These are phyloP conservation scores for Athelia sp. DNA, from an alignment of 1,284 basidiomycete genomes.

Conservation along the genomic window DNA sequence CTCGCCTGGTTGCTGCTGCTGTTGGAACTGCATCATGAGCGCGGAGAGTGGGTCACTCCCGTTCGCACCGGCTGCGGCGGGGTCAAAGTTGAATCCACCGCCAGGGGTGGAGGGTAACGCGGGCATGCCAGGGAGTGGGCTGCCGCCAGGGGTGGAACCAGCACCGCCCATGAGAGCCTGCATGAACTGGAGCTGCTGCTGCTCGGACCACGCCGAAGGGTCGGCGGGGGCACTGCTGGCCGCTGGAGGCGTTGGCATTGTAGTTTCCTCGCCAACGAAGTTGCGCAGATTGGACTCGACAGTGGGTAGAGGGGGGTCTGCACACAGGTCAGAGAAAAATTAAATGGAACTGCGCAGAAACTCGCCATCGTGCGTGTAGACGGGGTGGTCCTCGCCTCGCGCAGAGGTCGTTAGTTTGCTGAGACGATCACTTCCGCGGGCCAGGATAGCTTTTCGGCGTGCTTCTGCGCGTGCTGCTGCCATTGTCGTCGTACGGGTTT, in stretches of 20 bases:
- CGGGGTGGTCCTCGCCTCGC: constrained; percentile 62
- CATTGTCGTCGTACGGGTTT: background rate
- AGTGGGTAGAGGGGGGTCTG: constrained; percentile 40
- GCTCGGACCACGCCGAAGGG: constrained; percentile 55
- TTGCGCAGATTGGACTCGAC: constrained; percentile 30
- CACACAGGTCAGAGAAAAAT: too few species aligned
- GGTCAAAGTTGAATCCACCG: constrained; percentile 9
- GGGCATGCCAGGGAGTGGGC: constrained; percentile 9
- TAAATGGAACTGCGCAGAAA: constrained; percentile 4
- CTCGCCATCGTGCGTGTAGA: constrained; percentile 51
- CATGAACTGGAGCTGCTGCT: constrained; percentile 62
- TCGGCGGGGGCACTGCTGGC: constrained; percentile 30
- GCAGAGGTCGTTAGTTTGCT: constrained; percentile 71
- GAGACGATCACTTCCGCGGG: constrained; percentile 63
- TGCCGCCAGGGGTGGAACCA: constrained; percentile 14
- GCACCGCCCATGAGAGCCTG: constrained; percentile 50
- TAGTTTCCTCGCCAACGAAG: constrained; percentile 60
- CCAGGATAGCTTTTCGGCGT: constrained; percentile 67
- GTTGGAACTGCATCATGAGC: constrained; percentile 20
- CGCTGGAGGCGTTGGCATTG: constrained; percentile 13
- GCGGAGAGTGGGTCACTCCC: constrained; percentile 27
- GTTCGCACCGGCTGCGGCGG: constrained; percentile 6
- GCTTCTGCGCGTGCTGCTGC: constrained; percentile 67
- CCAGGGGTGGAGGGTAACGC: constrained; percentile 12
- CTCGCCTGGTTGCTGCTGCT: constrained; percentile 7